Evolutionary conservation across 306 rosid genomes (phyloP).

Genomic region (Lablab purpureus): DNA sequence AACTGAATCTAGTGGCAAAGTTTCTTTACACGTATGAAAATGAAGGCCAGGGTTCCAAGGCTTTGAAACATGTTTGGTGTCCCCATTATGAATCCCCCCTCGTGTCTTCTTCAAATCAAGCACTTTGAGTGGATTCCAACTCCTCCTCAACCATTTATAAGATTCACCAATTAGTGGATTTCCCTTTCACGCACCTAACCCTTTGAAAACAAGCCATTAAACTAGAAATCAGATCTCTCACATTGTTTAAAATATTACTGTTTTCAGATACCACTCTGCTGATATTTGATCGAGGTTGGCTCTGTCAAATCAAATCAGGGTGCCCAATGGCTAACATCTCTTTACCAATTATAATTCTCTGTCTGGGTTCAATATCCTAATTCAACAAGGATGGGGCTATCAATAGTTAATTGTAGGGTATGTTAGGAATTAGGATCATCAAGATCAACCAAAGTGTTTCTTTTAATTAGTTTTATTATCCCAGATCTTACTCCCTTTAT

Average conservation of each 20-base stretch:
- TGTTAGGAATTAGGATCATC: slow-evolving; percentile 49
- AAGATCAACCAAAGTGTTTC: slow-evolving; percentile 43
- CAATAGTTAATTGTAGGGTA: slow-evolving; percentile 39
- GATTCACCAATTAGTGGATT: slow-evolving; percentile 74
- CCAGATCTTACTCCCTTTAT: slow-evolving; percentile 44
- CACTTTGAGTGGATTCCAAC: slow-evolving; percentile 97
- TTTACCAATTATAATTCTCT: slow-evolving; percentile 45
- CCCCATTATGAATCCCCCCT: slow-evolving; percentile 55
- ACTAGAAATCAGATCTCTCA: slow-evolving; percentile 50
- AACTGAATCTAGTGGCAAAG: slow-evolving; percentile 56
- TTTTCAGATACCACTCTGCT: slow-evolving; percentile 53
- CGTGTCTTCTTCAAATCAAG: slow-evolving; percentile 62
- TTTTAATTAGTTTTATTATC: slow-evolving; percentile 42
- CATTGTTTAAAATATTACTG: slow-evolving; percentile 38
- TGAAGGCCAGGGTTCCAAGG: slow-evolving; percentile 43
- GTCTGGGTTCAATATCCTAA: slow-evolving; percentile 34
- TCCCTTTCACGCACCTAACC: slow-evolving; percentile 90
- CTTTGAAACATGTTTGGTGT: slow-evolving; percentile 59
- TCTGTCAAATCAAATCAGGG: slow-evolving; percentile 70
- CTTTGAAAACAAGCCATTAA: slow-evolving; percentile 60
- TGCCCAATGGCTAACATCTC: slow-evolving; percentile 60
- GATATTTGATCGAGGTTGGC: slow-evolving; percentile 55
- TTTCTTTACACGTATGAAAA: slow-evolving; percentile 73
- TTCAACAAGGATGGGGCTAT: slow-evolving; percentile 42
- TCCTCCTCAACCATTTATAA: slow-evolving; percentile 76